phyloP scores from a whole-genome alignment of 345 rosid species.

The Carallia pectinifolia region DNA sequence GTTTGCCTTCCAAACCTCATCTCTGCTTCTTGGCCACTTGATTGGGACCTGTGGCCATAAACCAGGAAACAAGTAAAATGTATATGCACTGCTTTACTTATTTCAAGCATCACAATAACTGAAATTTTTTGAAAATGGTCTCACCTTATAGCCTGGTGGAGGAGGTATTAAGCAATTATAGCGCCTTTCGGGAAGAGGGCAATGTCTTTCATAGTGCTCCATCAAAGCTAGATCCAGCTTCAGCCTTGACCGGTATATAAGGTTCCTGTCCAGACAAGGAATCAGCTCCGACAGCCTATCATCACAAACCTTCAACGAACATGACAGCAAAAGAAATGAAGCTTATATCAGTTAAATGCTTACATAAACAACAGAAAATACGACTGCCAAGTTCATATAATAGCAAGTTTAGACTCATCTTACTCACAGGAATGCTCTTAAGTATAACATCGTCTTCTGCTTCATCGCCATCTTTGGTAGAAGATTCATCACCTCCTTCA shows the following conservation, averaged over 20 bases:
- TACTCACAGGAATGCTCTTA: constrained; percentile 17
- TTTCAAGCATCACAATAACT: not conserved
- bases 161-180: constrained; percentile 98
- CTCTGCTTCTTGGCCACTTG: constrained; percentile 99
- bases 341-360: not conserved
- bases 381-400: not conserved
- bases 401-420: not conserved
- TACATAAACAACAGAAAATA: no score
- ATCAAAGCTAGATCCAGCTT: constrained; percentile 88
- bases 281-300: constrained; percentile 90
- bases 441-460: not conserved
- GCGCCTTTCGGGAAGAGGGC: constrained; percentile 89
- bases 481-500: constrained; percentile 2
- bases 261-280: constrained; percentile 91
- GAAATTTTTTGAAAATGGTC: not conserved
- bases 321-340: not conserved
- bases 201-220: constrained; percentile 99
- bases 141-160: constrained; percentile 89
- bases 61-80: not conserved
- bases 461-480: constrained; percentile 5
- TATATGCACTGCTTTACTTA: not conserved
- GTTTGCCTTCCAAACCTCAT: constrained; percentile 96
- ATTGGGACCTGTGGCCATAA: constrained; percentile 62
- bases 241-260: constrained; percentile 88
- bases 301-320: constrained; percentile 75